These are phyloP conservation scores for Arabidopsis hybrid DNA, from an alignment of 441 rosid species.

Conservation along the genomic window DNA sequence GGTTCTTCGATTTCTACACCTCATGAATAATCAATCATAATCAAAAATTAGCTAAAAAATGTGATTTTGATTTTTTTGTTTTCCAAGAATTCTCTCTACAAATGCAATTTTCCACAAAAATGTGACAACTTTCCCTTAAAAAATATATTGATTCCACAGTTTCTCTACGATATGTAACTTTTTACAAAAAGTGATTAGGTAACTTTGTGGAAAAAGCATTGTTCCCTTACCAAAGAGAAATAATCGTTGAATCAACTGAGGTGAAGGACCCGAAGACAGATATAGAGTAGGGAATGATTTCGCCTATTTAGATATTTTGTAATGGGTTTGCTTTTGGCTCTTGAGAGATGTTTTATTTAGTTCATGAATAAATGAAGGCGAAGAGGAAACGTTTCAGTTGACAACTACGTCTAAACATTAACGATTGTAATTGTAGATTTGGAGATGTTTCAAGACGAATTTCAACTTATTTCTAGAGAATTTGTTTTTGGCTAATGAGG, in stretches of 20 bases:
- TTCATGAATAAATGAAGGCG: not conserved
- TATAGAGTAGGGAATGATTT: not conserved
- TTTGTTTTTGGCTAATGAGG: no score
- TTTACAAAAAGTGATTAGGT: not conserved
- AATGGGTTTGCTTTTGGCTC: not conserved
- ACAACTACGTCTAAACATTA: not conserved
- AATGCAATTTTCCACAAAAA: not conserved
- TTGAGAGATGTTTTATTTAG: not conserved
- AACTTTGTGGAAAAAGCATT: not conserved
- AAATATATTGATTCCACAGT: not conserved
- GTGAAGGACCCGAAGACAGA: not conserved
- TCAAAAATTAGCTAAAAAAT: not conserved
- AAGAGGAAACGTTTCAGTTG: not conserved
- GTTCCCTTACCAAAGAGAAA: not conserved
- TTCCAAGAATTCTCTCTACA: no score
- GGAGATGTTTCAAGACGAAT: no score
- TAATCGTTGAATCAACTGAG: not conserved
- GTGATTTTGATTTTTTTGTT: no score
- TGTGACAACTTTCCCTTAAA: not conserved
- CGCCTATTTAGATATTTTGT: not conserved
- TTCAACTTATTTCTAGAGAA: no score
- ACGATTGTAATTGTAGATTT: no score
- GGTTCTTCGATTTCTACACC: not conserved
- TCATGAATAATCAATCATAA: not conserved
- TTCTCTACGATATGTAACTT: no score